These are phyloP conservation scores for Saccharomyces uvarum DNA, from an alignment of 1,139 yeast species.

Conservation along the genomic window DNA sequence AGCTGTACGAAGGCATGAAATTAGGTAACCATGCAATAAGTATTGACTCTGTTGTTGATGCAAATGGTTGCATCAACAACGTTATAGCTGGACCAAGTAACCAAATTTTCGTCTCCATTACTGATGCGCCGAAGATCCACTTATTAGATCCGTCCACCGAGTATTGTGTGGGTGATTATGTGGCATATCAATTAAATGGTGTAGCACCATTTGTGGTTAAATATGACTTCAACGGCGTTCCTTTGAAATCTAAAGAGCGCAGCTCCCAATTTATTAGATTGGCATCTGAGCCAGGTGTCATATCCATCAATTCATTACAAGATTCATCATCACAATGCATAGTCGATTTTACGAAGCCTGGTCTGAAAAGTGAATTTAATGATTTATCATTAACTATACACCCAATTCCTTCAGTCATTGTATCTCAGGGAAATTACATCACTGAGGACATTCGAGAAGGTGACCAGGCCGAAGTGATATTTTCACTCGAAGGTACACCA, in stretches of 20 bases:
- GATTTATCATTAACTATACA: conserved; percentile 53
- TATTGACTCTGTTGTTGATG: conserved; percentile 53
- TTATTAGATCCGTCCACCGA: conserved; percentile 37
- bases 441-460: conserved; percentile 87
- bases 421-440: conserved; percentile 68
- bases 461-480: conserved; percentile 64
- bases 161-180: conserved; percentile 89
- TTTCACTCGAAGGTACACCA: conserved; percentile 62
- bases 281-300: conserved; percentile 73
- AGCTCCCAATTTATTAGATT: conserved; percentile 55
- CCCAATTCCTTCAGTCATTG: conserved; percentile 85
- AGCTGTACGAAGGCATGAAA: conserved; percentile 39
- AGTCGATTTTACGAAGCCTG: conserved; percentile 46
- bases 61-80: conserved; percentile 57
- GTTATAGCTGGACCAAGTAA: conserved; percentile 35
- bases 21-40: conserved; percentile 53
- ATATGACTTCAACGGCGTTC: conserved; percentile 62
- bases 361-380: conserved; percentile 33
- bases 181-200: conserved; percentile 70
- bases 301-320: conserved; percentile 58
- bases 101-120: conserved; percentile 43
- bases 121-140: conserved; percentile 67
- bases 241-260: conserved; percentile 52
- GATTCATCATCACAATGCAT: conserved; percentile 75
- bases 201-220: conserved; percentile 68